phyloP scores from a whole-genome alignment of 805 yeast genomes.

The Ogataea pilisensis region DNA sequence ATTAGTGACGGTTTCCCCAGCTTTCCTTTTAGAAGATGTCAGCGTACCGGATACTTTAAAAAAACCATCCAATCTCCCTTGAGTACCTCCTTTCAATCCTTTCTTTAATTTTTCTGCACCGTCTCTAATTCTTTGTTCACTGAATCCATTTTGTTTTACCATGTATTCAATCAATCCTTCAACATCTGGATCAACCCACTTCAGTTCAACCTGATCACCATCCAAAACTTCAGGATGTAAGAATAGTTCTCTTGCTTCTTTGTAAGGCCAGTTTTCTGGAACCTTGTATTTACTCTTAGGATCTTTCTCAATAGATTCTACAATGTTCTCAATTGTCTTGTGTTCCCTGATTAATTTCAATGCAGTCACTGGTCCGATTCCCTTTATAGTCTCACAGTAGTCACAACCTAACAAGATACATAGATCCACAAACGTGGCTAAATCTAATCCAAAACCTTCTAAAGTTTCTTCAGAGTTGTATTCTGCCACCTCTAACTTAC shows the following conservation, averaged over 20 bases:
- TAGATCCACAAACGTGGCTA: conserved; percentile 76
- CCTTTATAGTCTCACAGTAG: conserved; percentile 91
- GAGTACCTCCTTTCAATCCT: conserved; percentile 79
- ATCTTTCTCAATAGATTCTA: conserved; percentile 55
- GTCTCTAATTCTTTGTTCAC: conserved; percentile 83
- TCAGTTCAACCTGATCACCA: conserved; percentile 59
- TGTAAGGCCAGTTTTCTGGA: conserved; percentile 94
- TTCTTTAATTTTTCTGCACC: conserved; percentile 86
- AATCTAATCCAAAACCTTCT: conserved; percentile 71
- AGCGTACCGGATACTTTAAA: conserved; percentile 55
- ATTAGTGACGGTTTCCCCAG: conserved; percentile 28
- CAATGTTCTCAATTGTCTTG: conserved; percentile 72
- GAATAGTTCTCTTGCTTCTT: conserved; percentile 82
- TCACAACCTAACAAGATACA: conserved; percentile 96
- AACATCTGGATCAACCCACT: conserved; percentile 87
- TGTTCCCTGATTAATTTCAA: conserved; percentile 83
- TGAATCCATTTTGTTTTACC: conserved; percentile 86
- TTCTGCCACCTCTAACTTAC: conserved; percentile 89
- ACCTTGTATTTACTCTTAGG: conserved; percentile 67
- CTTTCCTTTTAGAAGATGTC: conserved; percentile 43
- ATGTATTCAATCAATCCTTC: conserved; percentile 79
- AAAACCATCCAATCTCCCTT: conserved; percentile 90
- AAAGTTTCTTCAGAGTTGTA: conserved; percentile 63
- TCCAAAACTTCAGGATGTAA: conserved; percentile 73
- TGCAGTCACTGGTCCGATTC: conserved; percentile 96